Base-by-base conservation (phyloP, 2,329 filamentous ascomycete genomes). In the Neonectria magnoliae region DNA sequence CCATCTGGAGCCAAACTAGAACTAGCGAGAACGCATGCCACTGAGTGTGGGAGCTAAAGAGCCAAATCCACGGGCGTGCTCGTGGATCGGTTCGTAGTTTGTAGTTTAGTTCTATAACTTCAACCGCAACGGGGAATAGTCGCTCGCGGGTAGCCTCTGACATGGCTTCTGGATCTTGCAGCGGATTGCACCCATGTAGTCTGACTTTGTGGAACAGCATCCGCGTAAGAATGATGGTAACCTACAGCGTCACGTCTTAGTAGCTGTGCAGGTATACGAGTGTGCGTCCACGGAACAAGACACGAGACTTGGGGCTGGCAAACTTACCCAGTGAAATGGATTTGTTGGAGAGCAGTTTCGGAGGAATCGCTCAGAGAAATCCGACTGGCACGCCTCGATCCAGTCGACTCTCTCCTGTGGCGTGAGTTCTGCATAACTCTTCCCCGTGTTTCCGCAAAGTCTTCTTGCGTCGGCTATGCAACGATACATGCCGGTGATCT, bases 131-230 rank as follows among this genome's bases (percentile, higher is more conserved):
- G 4, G 36, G 13, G 50, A 63, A 63, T 13, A 63, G n/a, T 18
- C 60, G 8, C 13, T 63, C 47, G 3, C 54, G 54, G 2, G 7
- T 20, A 9, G 14, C 42, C 3, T 63, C 60, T 5, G 59, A 33
- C 9, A 62, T 22, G 3, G 16, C 14, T 8, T 14, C 27, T n/a
- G 38, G 29, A 4, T 57, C 59, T 9, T 36, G 20, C 13, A 62
- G 11, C 1, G 59, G 54, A 13, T 62, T 62, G 14, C 53, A 57
- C 7, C 59, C 59, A 16, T 62, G 59, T 1, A 62, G 31, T 16
- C 59, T 57, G 13, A 52, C 53, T 7, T 62, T 62, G n/a, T 62
- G 38, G 33, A 62, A 62, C n/a, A 62, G 59, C 59, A 62, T 62
- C 5, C 59, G 53, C 8, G 59, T 51, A 3, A 62, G 14, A 20